Conservation (phyloP, 2,329 filamentous ascomycete species). For the Colletotrichum sp. region DNA sequence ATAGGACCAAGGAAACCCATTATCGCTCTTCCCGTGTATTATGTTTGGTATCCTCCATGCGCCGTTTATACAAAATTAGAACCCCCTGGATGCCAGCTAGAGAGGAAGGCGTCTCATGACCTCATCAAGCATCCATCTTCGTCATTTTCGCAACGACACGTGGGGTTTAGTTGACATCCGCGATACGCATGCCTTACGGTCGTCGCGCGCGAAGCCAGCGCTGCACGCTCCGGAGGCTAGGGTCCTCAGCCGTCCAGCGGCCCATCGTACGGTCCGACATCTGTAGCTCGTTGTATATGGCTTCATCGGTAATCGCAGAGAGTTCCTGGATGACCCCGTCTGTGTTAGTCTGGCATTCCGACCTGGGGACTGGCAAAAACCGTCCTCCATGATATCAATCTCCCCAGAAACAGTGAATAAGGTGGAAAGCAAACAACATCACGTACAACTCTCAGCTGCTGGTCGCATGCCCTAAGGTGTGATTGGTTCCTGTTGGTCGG, state of each 20-base stretch:
- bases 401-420: not conserved
- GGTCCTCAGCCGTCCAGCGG: slow-evolving; percentile 69
- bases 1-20: not conserved
- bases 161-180: not conserved
- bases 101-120: not conserved
- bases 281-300: slow-evolving; percentile 61
- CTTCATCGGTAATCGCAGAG: slow-evolving; percentile 61
- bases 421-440: not conserved
- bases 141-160: not conserved
- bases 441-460: slow-evolving; percentile 62
- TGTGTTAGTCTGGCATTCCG: not conserved
- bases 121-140: not conserved
- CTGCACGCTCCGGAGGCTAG: slow-evolving; percentile 60
- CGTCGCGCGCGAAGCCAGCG: slow-evolving; percentile 60
- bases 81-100: not conserved
- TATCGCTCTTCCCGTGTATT: not conserved
- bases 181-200: not conserved
- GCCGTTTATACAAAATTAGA: slow-evolving; percentile 5
- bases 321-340: slow-evolving; percentile 54
- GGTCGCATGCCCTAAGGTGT: slow-evolving; percentile 59
- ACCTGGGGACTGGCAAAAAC: not conserved
- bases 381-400: not conserved
- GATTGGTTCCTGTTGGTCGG: slow-evolving; percentile 52
- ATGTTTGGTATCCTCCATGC: slow-evolving; percentile 12
- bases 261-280: slow-evolving; percentile 58